Base-by-base conservation (phyloP, 2,329 filamentous ascomycete species). In the Beauveria varroae region DNA sequence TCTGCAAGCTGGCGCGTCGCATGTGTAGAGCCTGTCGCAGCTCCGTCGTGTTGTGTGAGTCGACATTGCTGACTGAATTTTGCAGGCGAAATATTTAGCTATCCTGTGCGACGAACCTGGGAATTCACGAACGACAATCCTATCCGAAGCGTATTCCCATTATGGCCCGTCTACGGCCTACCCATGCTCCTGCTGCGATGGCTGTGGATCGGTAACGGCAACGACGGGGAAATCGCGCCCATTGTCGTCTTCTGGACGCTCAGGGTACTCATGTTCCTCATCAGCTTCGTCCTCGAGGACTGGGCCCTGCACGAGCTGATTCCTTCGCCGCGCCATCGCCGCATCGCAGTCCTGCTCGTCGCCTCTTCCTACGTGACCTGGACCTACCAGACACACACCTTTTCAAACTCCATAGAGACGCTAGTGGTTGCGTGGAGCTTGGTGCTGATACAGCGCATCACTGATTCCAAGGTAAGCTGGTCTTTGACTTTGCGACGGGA, bases 341-440 rank as follows among this genome's bases (percentile, higher is more conserved):
- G 85, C 67, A 79, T 88, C 60, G 91, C 92, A 10, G 84, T 96
- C 50, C 80, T 96, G 51, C 81, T 99, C 62, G 89, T 97, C 63
- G 92, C 93, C 51, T 98, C 93, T 30, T 97, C 92, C 28, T 99
- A 98, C 76, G 93, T 97, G 67, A 99, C 95, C 53, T 99, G 95
- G 93, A 97, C 93, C 50, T 96, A 93, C 76, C 95, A 99, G 76
- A 95, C 91, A 20, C 95, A 99, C 75, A 98, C 95, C 14, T 98
- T 99, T 74, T 98, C 93, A 65, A 99, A 99, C 76, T 96, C 93
- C 64, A 84, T 98, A 66, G 95, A 99, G 78, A 98, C 95, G 3
- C 79, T 99, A 67, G 83, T 93, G 56, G 92, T 99, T 57, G 85
- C 91, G 59, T 99, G 95, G 95, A 93, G 90, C 70, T 77, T 99